Conservation (phyloP, 1,139 yeast species). For the Lodderomyces orthopsilosis region DNA sequence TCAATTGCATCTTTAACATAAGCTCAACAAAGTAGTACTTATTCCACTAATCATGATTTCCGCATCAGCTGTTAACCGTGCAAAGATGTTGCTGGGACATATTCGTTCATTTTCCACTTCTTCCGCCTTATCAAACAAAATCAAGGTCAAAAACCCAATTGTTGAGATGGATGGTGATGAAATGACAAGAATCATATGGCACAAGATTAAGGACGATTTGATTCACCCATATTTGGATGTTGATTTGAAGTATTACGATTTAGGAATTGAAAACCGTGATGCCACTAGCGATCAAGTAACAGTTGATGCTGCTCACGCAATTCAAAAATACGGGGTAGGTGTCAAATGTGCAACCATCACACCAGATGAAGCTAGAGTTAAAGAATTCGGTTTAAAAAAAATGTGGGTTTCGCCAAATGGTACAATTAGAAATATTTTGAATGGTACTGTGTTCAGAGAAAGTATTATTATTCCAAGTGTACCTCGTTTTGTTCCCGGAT, state of each 20-base stretch:
- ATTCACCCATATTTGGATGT: slow-evolving; percentile 69
- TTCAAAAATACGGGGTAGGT: slow-evolving; percentile 73
- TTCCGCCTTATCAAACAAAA: slow-evolving; percentile 41
- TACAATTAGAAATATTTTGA: slow-evolving; percentile 75
- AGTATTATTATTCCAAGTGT: slow-evolving; percentile 75
- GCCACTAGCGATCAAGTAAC: slow-evolving; percentile 72
- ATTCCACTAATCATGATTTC: slow-evolving; percentile 14
- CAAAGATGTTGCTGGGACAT: slow-evolving; percentile 12
- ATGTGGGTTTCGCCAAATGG: slow-evolving; percentile 91
- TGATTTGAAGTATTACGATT: slow-evolving; percentile 72
- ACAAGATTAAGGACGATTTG: slow-evolving; percentile 65
- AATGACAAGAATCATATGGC: slow-evolving; percentile 85
- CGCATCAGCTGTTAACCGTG: slow-evolving; percentile 14
- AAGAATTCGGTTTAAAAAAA: slow-evolving; percentile 69
- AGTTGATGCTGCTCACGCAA: slow-evolving; percentile 72
- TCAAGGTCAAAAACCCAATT: slow-evolving; percentile 66
- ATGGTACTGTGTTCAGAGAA: slow-evolving; percentile 84
- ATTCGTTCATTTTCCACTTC: slow-evolving; percentile 24
- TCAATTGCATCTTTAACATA: no score
- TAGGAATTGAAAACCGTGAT: slow-evolving; percentile 70
- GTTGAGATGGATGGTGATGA: slow-evolving; percentile 87
- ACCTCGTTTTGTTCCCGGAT: slow-evolving; percentile 72
- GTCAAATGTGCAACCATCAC: slow-evolving; percentile 86
- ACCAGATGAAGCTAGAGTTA: slow-evolving; percentile 79
- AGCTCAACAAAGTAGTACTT: neutral